These are phyloP conservation scores for Metschnikowia reukaufii DNA, from an alignment of 805 yeast genomes.

Conservation along the genomic window DNA sequence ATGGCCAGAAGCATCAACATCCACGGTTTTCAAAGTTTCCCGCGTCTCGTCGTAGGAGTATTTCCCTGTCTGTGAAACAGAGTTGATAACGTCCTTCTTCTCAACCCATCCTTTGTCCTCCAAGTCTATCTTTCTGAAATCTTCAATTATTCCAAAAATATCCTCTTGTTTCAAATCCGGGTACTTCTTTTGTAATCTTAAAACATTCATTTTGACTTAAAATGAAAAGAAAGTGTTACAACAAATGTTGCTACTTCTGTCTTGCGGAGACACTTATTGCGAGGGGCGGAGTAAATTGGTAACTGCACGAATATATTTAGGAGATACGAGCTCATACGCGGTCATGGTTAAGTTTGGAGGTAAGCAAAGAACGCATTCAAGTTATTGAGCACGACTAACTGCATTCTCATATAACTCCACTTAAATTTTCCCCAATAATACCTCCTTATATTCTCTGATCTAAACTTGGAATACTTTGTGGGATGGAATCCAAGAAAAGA, in stretches of 20 bases:
- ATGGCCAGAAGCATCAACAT: slow-evolving; percentile 94
- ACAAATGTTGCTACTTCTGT: neutral
- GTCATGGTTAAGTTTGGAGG: neutral
- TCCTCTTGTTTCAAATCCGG: slow-evolving; percentile 87
- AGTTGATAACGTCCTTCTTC: slow-evolving; percentile 84
- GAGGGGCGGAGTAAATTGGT: slow-evolving; percentile 16
- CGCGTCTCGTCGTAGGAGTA: slow-evolving; percentile 90
- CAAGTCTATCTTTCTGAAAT: slow-evolving; percentile 77
- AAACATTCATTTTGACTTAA: slow-evolving; percentile 35
- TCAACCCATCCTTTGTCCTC: slow-evolving; percentile 96
- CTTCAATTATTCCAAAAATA: slow-evolving; percentile 79
- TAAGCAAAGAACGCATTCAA: neutral
- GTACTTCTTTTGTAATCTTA: slow-evolving; percentile 65
- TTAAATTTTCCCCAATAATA: too few species aligned
- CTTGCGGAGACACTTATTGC: slow-evolving; percentile 7
- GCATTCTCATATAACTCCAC: neutral
- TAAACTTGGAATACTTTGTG: too few species aligned
- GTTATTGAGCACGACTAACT: neutral
- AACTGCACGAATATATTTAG: slow-evolving; percentile 10
- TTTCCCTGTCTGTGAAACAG: slow-evolving; percentile 74
- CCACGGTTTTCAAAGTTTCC: slow-evolving; percentile 86
- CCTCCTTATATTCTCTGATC: too few species aligned
- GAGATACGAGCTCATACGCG: neutral
- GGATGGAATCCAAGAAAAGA: too few species aligned
- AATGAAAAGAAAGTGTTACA: neutral